Percentiles rank a stretch among this genome's conserved stretches.
Evolutionary conservation across 176 grass and related monocot species (phyloP).

Genomic region (Dactylis glomerata): DNA sequence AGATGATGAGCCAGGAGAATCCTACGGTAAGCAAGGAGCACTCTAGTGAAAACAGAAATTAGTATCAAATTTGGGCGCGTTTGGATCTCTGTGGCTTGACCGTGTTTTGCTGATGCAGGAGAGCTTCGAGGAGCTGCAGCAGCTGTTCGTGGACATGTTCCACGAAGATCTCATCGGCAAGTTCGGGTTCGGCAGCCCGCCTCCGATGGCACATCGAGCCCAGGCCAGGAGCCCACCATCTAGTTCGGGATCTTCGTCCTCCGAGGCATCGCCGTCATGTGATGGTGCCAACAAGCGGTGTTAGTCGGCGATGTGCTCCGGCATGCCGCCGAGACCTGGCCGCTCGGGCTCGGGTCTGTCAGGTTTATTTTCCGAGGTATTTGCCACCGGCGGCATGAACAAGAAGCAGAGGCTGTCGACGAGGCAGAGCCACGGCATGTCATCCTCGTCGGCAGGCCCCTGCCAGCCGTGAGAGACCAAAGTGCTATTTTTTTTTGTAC

Average conservation of each 20-base stretch:
- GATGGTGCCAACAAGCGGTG: slow-evolving; percentile 7
- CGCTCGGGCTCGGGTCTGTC: not conserved
- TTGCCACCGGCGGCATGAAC: too few species aligned
- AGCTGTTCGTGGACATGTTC: slow-evolving; percentile 79
- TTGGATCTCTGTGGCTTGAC: not conserved
- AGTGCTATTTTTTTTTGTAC: too few species aligned
- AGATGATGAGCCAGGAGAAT: slow-evolving; percentile 80
- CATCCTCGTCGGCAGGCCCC: too few species aligned
- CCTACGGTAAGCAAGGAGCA: slow-evolving; percentile 37
- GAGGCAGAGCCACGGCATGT: too few species aligned
- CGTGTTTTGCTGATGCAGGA: not conserved
- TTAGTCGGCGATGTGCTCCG: slow-evolving; percentile 2
- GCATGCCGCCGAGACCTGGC: slow-evolving; percentile 1
- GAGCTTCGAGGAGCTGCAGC: slow-evolving; percentile 81
- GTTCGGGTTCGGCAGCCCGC: not conserved
- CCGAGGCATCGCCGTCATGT: not conserved
- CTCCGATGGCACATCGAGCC: not conserved
- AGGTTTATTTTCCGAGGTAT: slow-evolving; percentile 40
- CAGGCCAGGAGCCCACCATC: not conserved
- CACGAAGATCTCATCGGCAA: slow-evolving; percentile 38
- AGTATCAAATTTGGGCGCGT: not conserved
- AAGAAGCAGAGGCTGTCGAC: too few species aligned
- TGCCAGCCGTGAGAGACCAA: too few species aligned
- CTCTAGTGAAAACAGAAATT: not conserved
- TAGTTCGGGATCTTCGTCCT: not conserved